These are phyloP conservation scores for Fusarium dlaminii DNA, from an alignment of 2,329 filamentous ascomycete species.

Conservation along the genomic window DNA sequence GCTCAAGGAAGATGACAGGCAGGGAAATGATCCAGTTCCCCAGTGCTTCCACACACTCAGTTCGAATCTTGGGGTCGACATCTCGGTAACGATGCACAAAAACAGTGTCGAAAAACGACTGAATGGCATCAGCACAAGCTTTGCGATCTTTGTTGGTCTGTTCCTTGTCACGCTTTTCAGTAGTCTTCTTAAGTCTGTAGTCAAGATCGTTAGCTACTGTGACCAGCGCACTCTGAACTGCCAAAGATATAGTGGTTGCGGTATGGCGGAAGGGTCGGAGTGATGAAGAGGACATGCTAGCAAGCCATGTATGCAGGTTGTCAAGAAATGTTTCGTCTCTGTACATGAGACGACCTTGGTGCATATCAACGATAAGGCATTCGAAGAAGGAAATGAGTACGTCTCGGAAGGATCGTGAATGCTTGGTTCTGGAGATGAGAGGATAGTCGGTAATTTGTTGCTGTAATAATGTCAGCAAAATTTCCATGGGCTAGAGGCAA, in stretches of 20 bases:
- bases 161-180: slow-evolving; percentile 75
- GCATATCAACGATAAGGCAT: slow-evolving; percentile 78
- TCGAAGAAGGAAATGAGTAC: slow-evolving; percentile 82
- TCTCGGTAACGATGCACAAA: slow-evolving; percentile 97
- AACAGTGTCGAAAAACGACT: slow-evolving; percentile 89
- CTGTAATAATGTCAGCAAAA: slow-evolving; percentile 50
- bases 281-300: slow-evolving; percentile 87
- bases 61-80: slow-evolving; percentile 86
- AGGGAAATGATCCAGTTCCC: slow-evolving; percentile 89
- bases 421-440: slow-evolving; percentile 82
- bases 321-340: slow-evolving; percentile 81
- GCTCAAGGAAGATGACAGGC: slow-evolving; percentile 89
- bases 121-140: slow-evolving; percentile 75
- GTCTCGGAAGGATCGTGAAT: slow-evolving; percentile 79
- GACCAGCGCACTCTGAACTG: slow-evolving; percentile 82
- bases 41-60: slow-evolving; percentile 86
- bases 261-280: slow-evolving; percentile 95
- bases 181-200: slow-evolving; percentile 80
- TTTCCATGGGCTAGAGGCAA: not conserved
- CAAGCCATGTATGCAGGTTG: slow-evolving; percentile 89
- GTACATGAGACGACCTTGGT: slow-evolving; percentile 85
- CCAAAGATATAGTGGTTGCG: slow-evolving; percentile 83
- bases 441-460: slow-evolving; percentile 91
- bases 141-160: slow-evolving; percentile 77
- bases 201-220: slow-evolving; percentile 76